Evolutionary conservation across 768 basidiomycete species (phyloP), one percentile per base, ranked within the genome.

Genomic region (Naganishia antarctica): DNA sequence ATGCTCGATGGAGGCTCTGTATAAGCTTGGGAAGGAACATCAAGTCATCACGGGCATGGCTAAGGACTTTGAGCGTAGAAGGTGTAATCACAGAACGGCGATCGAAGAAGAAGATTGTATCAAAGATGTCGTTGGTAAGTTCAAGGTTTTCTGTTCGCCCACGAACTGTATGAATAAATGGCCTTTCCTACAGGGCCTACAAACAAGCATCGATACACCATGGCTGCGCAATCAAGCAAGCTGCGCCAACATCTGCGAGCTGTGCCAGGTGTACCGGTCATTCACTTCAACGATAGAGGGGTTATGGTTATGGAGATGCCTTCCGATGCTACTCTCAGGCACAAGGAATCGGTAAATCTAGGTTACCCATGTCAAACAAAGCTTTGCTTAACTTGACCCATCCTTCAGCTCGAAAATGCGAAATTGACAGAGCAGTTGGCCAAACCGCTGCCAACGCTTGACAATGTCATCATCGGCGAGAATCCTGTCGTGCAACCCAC

Each of bases 281-380:
- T 98, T 41, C 93, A 96, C 76, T 82, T 96, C 66, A 93, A 91
- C 71, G 88, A 89, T 32, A 64, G 78, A 50, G 85, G 90, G 0
- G 94, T 98, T 12, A 86, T 96, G 84, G 85, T 99, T 21, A 82
- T 98, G 26, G 92, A 94, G 76, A 90, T 91, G 7, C 90, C 91
- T 0, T 89, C 88, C 67, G 85, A 89, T 62, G 81, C 81, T 2
- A 98, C 92, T 0, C 72, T 91, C 12, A 74, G 81, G 59, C 81
- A 81, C 46, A 97, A 97, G 85, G 66, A 79, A 83, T 63, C 40
- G 69, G 61, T 46, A 67, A 11, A 43, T 45, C 15, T 21, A 18
- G 3, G 28, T 60, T 60, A 21, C 3, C 37, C 16, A 28, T 44
- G 16, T 44, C 43, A 9, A 21, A n/a, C n/a, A n/a, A n/a, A n/a